Evolutionary conservation across 139 green algal species (phyloP), one percentile per base, ranked within the genome.

Genomic region (Haematococcus lacustris): DNA sequence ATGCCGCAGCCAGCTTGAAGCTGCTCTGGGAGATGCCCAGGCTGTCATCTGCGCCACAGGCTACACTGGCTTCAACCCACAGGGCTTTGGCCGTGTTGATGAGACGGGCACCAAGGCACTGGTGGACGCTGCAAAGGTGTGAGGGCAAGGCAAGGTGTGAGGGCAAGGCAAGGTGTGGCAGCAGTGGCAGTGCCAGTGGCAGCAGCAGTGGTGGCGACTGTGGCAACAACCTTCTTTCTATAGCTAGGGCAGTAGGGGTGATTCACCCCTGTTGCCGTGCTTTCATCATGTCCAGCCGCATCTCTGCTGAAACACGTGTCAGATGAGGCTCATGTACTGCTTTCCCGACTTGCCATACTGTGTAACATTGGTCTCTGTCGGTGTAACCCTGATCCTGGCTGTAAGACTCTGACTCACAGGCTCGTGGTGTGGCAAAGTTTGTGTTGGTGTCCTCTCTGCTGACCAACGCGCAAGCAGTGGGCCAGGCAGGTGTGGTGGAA

Each of bases 21-120:
- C 47, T 21, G 86, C 84, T 0, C 85, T 89, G 4, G 77, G 78
- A 3, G 75, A 71, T 28, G 84, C 79, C 3, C 62, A 87, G 28
- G 84, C 84, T 6, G 82, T 91, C 28, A 84, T 91, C 51, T 86
- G 80, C 64, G 76, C 82, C 32, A 88, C 79, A 2, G 86, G 83
- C 26, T 83, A 68, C 23, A 71, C 60, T 17, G 83, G 80, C 30
- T 71, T 84, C 47, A 82, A 82, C 38, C 71, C 77, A 2, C 35
- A n/a, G 23, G n/a, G n/a, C 13, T 70, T 64, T 63, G 51, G 57
- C 21, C 30, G 47, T 38, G 77, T 86, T 3, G 79, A 86, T 39
- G 74, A 82, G 30, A 38, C 69, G 76, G 88, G 88, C 40, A 90
- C 79, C 17, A 78, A 74, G 7, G 88, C 82, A 67, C 73, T 93